These are phyloP conservation scores for Withania somnifera DNA, from an alignment of 305 asterid genomes.

Conservation along the genomic window DNA sequence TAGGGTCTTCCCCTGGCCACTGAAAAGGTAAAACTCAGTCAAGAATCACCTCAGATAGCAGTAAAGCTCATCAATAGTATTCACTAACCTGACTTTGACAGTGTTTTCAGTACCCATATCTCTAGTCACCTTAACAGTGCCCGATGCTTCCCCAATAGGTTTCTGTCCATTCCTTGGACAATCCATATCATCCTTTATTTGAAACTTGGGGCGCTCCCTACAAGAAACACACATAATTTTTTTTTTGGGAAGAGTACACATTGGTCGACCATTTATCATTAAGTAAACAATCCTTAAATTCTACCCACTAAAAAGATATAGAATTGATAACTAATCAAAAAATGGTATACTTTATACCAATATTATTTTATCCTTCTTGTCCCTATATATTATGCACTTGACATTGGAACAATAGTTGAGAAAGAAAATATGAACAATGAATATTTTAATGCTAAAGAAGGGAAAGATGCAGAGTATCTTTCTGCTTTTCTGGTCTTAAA, in stretches of 20 bases:
- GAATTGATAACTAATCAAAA: neutral
- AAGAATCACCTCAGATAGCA: constrained; percentile 5
- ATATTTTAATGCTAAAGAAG: neutral
- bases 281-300: neutral
- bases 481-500: neutral
- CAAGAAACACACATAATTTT: neutral
- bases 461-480: neutral
- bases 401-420: neutral
- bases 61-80: constrained; percentile 16
- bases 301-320: neutral
- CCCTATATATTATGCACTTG: neutral
- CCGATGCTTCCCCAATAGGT: constrained; percentile 61
- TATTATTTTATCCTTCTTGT: neutral
- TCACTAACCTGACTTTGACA: constrained; percentile 50
- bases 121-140: constrained; percentile 59
- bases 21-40: constrained; percentile 24
- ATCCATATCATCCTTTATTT: constrained; percentile 49
- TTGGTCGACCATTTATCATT: neutral
- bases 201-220: constrained; percentile 76
- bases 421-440: neutral
- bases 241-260: neutral
- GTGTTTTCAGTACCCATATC: constrained; percentile 48
- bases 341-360: neutral
- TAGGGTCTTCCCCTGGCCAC: constrained; percentile 56
- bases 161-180: constrained; percentile 39